Evolutionary conservation across 768 basidiomycete species (phyloP).

Genomic region (Stropharia rugosoannulata): DNA sequence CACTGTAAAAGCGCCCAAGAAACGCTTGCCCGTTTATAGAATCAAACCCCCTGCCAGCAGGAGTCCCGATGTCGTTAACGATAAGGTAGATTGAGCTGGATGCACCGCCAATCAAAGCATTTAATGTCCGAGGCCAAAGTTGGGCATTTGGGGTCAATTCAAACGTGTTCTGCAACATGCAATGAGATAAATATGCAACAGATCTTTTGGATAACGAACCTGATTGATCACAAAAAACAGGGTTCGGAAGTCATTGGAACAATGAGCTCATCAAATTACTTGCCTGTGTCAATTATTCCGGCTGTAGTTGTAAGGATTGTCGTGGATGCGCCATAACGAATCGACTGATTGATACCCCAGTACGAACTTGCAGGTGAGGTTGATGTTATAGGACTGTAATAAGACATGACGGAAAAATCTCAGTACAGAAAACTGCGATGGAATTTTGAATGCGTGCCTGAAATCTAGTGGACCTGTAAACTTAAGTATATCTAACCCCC

Average conservation of each 20-base stretch:
- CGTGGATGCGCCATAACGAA: neutral
- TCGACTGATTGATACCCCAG: neutral
- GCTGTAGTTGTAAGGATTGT: neutral
- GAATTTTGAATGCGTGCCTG: too few relatives aligned
- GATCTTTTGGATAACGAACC: neutral
- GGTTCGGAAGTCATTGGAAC: too few relatives aligned
- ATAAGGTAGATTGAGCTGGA: slow-evolving; percentile 51
- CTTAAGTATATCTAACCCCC: too few relatives aligned
- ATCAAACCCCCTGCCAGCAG: slow-evolving; percentile 54
- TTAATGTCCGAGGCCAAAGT: slow-evolving; percentile 62
- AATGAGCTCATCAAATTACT: neutral
- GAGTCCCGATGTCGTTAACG: slow-evolving; percentile 44
- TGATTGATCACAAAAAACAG: neutral
- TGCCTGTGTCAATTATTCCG: neutral
- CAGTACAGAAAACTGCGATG: too few relatives aligned
- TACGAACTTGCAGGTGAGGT: neutral
- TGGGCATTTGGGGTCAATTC: slow-evolving; percentile 62
- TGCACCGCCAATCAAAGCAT: slow-evolving; percentile 53
- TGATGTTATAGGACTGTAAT: neutral
- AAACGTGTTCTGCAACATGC: slow-evolving; percentile 38
- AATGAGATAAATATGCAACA: neutral
- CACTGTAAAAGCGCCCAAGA: slow-evolving; percentile 56
- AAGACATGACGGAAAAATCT: too few relatives aligned
- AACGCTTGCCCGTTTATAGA: slow-evolving; percentile 44
- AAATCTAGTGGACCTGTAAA: too few relatives aligned